phyloP scores from a whole-genome alignment of 129 eudicot genomes.

The Pseudognaphalium luteoalbum region DNA sequence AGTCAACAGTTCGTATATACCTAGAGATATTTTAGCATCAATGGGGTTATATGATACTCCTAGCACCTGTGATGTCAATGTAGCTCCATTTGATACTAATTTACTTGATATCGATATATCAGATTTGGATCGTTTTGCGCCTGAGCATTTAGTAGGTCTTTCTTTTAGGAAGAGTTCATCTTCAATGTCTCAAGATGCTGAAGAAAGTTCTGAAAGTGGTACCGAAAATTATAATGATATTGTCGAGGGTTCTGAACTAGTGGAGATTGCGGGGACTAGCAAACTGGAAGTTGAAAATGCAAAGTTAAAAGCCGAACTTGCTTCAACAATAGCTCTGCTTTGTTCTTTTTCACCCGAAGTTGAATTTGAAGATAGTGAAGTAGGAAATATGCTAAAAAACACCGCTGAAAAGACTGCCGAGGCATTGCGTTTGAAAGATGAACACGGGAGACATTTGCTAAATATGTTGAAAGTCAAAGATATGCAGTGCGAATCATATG shows the following conservation, averaged over 20 bases:
- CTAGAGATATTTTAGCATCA: conserved; percentile 76
- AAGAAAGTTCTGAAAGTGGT: conserved; percentile 42
- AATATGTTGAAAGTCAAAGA: conserved; percentile 65
- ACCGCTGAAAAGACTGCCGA: conserved; percentile 87
- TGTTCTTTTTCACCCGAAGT: conserved; percentile 64
- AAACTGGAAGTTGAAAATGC: conserved; percentile 94
- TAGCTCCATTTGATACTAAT: conserved; percentile 79
- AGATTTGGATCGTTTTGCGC: conserved; percentile 91
- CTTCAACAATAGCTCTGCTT: conserved; percentile 79
- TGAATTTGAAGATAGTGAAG: conserved; percentile 66
- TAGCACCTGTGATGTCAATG: conserved; percentile 79
- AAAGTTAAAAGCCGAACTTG: conserved; percentile 87
- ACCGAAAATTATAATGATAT: conserved; percentile 45
- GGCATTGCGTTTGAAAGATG: conserved; percentile 81
- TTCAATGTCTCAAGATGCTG: conserved; percentile 53
- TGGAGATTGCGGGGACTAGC: conserved; percentile 92
- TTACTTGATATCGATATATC: conserved; percentile 78
- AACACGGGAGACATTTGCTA: conserved; percentile 60
- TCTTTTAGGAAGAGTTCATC: conserved; percentile 55
- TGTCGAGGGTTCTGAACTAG: conserved; percentile 66
- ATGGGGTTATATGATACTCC: conserved; percentile 97
- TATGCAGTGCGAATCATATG: conserved; percentile 84
- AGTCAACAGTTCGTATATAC: conserved; percentile 66
- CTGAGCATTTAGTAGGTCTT: conserved; percentile 69
- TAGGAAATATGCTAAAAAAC: conserved; percentile 52